These are phyloP conservation scores for Chenopodium suecicum DNA, from an alignment of 148 eudicot genomes.

Conservation along the genomic window DNA sequence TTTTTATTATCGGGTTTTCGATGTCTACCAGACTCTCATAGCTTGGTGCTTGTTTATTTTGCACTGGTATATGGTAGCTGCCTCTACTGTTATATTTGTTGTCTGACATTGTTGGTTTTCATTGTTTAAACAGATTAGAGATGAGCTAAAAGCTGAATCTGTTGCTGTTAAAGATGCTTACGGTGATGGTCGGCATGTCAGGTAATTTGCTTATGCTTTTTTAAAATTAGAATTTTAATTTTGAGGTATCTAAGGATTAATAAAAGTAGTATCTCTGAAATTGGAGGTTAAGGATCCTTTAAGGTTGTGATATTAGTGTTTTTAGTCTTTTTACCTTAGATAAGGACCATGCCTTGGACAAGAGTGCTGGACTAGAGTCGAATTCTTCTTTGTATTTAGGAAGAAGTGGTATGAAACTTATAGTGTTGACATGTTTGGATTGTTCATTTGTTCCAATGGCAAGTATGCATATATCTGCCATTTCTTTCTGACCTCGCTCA, in stretches of 20 bases:
- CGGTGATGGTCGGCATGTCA: conserved; percentile 95
- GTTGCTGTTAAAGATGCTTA: conserved; percentile 77
- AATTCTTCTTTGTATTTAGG: neutral
- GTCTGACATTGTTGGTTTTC: conserved; percentile 10
- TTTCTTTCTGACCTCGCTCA: neutral
- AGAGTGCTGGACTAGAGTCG: neutral
- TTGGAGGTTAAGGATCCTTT: neutral
- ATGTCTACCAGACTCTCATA: neutral
- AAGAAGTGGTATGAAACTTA: neutral
- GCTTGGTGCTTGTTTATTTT: neutral
- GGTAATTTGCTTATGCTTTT: conserved; percentile 37
- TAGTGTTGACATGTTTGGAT: neutral
- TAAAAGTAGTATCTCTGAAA: neutral
- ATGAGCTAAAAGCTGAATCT: conserved; percentile 71
- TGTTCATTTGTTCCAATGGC: too few relatives aligned
- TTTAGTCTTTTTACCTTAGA: neutral
- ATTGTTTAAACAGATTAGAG: conserved; percentile 56
- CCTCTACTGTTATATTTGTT: neutral
- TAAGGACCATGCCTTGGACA: neutral
- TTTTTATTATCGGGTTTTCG: neutral
- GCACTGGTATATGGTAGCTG: neutral
- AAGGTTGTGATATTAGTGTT: neutral
- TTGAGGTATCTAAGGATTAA: neutral
- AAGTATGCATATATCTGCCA: neutral
- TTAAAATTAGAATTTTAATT: neutral